Evolutionary conservation across 2,329 filamentous ascomycete genomes (phyloP), one percentile per base, ranked within the genome.

Genomic region (Fusarium euwallaceae): DNA sequence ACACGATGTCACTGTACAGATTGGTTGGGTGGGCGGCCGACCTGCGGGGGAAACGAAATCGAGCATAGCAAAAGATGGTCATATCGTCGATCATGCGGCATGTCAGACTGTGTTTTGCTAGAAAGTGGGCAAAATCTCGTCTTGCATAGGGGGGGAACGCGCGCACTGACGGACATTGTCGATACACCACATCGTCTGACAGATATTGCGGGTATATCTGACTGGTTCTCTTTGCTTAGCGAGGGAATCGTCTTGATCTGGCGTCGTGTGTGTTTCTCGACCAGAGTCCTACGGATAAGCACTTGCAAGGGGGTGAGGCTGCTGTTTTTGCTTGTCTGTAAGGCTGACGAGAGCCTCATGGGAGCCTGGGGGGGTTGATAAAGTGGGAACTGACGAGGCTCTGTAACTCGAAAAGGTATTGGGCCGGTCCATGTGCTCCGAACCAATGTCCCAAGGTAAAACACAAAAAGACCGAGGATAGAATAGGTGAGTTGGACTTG

Each of bases 331-430:
- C 45, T 71, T 62, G 59, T 69, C 51, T 69, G 76, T 77, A 78
- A 74, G 71, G 75, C 76, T 78, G 76, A 78, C 76, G 75, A 77
- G 69, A 78, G 76, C 69, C 74, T 74, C 59, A 69, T 48, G 6
- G 48, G 24, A 41, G 36, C 45, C 34, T 29, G 60, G 45, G 41
- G 41, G 27, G 17, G 62, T 29, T 4, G 24, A 22, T 32, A 70
- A 66, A 65, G 67, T 67, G 41, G 67, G 68, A 69, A 67, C 65
- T 56, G 43, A 55, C 62, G 58, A 69, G 51, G 20, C 39, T 29
- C 51, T 58, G 41, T 61, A 59, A 39, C 45, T 67, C 6, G 27
- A 32, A 29, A 29, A 53, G 17, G 48, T 14, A 32, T 32, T 53
- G 63, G 56, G 11, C 22, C 36, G 61, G 66, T 32, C 43, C 34